These are phyloP conservation scores for Ochromonadaceae sp. DNA, from an alignment of 352 stramenopile genomes.

Conservation along the genomic window DNA sequence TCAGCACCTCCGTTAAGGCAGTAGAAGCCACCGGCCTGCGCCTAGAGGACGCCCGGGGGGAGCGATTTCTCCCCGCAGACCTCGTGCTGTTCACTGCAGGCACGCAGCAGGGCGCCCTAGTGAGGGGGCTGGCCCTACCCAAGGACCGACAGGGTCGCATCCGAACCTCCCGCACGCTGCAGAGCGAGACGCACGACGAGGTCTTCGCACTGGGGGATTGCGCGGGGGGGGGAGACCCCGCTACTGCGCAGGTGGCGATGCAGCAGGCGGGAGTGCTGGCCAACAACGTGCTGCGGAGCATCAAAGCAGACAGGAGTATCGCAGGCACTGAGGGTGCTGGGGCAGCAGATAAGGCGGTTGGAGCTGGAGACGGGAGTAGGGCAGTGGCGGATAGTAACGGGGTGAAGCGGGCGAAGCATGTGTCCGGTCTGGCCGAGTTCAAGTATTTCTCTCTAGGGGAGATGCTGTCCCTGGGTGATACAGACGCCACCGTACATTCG, in stretches of 20 bases:
- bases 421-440: background rate
- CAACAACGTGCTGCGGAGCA: background rate
- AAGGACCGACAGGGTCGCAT: background rate
- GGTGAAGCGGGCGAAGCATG: background rate
- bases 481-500: background rate
- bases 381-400: too few species aligned
- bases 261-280: constrained; percentile 4
- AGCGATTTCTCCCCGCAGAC: background rate
- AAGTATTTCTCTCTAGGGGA: constrained; percentile 15
- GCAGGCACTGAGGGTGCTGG: too few species aligned
- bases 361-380: too few species aligned
- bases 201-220: constrained; percentile 13
- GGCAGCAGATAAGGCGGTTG: background rate
- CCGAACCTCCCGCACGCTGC: background rate
- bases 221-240: background rate
- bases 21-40: background rate
- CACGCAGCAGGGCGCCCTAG: background rate
- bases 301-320: background rate
- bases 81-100: constrained; percentile 3
- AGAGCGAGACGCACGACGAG: background rate
- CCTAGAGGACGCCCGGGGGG: background rate
- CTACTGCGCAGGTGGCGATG: constrained; percentile 17
- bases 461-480: constrained; percentile 8
- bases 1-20: background rate
- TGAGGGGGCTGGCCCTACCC: background rate